phyloP scores from a whole-genome alignment of 2,329 filamentous ascomycete species.

The Fusarium clavum region DNA sequence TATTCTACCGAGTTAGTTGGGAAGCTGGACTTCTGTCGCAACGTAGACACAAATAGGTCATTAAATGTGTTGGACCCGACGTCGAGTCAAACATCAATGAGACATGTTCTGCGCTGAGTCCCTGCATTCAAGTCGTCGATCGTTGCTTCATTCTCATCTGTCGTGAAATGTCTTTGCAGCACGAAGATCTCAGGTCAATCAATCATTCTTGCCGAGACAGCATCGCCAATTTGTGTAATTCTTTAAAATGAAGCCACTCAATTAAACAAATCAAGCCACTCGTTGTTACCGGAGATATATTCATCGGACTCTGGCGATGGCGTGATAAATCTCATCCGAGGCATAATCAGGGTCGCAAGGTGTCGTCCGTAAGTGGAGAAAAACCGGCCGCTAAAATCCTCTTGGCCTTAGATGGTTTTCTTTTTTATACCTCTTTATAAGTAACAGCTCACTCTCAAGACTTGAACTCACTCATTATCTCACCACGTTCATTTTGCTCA shows the following conservation, averaged over 20 bases:
- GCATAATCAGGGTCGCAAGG: slow-evolving; percentile 27
- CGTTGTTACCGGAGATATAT: background rate
- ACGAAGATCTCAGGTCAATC: background rate
- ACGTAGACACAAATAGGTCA: background rate
- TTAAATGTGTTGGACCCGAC: background rate
- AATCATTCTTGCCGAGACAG: background rate
- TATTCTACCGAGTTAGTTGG: background rate
- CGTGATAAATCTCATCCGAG: slow-evolving; percentile 35
- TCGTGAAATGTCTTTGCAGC: background rate
- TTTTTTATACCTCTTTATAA: slow-evolving; percentile 4
- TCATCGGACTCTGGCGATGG: slow-evolving; percentile 22
- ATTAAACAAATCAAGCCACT: background rate
- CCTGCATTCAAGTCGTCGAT: background rate
- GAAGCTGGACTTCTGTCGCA: background rate
- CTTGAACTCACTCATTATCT: background rate
- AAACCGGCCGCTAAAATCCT: slow-evolving; percentile 28
- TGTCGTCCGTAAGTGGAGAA: slow-evolving; percentile 25
- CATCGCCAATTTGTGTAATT: background rate
- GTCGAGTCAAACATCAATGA: background rate
- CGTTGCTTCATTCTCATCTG: background rate
- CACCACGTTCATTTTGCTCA: background rate
- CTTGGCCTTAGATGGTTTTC: slow-evolving; percentile 3
- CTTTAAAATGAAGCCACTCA: background rate
- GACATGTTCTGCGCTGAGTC: background rate
- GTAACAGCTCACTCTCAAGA: background rate